Evolutionary conservation across 2,329 filamentous ascomycete genomes (phyloP), one percentile per base, ranked within the genome.

Genomic region (Elsinoe ampelina): DNA sequence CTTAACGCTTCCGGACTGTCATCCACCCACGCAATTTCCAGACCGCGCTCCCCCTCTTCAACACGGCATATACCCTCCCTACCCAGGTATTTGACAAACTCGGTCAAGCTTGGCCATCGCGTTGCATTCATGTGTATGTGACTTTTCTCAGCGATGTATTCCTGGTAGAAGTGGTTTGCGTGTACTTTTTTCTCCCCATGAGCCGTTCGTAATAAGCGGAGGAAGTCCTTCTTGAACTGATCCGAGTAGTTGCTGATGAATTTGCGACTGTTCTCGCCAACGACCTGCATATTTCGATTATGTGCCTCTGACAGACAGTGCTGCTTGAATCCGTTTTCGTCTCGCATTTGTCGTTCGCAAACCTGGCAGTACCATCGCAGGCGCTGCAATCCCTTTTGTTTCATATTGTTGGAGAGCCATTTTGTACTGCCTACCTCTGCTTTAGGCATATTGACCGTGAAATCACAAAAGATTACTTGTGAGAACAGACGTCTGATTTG

Each of bases 111-210:
- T 3, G 85, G 81, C 90, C 90, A 97, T 65, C 86, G 85, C 0
- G 93, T 97, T 6, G 89, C 79, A 71, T 96, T 96, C 87, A 97
- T 90, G 68, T 97, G 93, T 7, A 93, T 76, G 68, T 97, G 92
- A 65, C 89, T 80, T 70, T 91, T 90, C 63, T 92, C 86, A 13
- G 83, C 79, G 63, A 97, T 96, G 65, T 95, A 93, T 67, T 91
- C 85, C 69, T 97, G 89, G 72, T 98, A 98, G 70, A 97, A 97
- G 60, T 88, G 84, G 67, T 98, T 98, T 54, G 91, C 82, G 34
- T 91, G 81, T 1, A 97, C 84, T 64, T 83, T 81, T 71, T 98
- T 98, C 72, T 95, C 90, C 61, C 90, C 89, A 66, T 98, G 93
- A 0, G 85, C 82, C 0, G 91, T 95, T 58, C 83, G 80, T 5